phyloP scores from a whole-genome alignment of 495 filamentous ascomycete genomes.

The Talaromyces ruber region DNA sequence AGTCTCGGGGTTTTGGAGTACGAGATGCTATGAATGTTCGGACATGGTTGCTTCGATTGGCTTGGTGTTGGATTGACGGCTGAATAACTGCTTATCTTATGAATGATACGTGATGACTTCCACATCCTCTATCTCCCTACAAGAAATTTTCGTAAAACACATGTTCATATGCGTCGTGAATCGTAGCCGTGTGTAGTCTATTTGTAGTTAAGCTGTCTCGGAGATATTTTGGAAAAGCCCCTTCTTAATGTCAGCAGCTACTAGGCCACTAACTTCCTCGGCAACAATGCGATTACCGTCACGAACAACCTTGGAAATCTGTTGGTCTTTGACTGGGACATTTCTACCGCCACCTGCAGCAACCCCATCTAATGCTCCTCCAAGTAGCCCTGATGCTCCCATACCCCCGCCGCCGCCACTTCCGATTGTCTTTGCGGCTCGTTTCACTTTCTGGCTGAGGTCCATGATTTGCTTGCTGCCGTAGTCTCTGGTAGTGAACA shows the following conservation, averaged over 20 bases:
- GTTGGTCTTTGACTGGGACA: constrained; percentile 41
- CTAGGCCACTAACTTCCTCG: constrained; percentile 78
- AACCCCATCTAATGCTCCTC: neutral
- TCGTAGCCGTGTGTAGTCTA: neutral
- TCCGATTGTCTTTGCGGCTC: constrained; percentile 45
- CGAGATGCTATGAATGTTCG: neutral
- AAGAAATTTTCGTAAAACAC: neutral
- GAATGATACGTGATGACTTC: neutral
- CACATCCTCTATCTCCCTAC: neutral
- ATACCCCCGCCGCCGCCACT: neutral
- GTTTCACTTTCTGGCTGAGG: constrained; percentile 67
- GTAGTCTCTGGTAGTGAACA: constrained; percentile 90
- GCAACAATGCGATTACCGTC: constrained; percentile 74
- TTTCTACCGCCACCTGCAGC: constrained; percentile 22
- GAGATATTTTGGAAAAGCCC: constrained; percentile 69
- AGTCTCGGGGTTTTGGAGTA: neutral
- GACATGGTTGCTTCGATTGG: neutral
- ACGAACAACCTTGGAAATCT: constrained; percentile 70
- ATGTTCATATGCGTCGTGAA: neutral
- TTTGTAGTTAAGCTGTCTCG: constrained; percentile 11
- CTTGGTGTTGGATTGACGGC: neutral
- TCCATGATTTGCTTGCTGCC: constrained; percentile 88
- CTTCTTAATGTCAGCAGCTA: constrained; percentile 77
- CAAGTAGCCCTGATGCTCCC: neutral
- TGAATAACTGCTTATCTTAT: neutral